These are phyloP conservation scores for Aphanomyces euteiches DNA, from an alignment of 352 stramenopile genomes.

Conservation along the genomic window DNA sequence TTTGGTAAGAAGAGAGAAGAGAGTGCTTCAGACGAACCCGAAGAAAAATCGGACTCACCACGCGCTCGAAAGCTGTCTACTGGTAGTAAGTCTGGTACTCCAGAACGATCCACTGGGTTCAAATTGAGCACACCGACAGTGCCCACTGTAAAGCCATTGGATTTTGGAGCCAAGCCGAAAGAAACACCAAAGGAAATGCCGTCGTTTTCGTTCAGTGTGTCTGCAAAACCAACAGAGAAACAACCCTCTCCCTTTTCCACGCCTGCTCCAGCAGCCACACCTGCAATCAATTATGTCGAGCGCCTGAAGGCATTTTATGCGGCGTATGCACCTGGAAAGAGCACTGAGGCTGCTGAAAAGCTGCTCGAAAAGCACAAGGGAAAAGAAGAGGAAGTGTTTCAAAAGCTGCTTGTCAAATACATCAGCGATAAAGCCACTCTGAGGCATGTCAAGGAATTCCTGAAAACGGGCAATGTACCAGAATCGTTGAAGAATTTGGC, in stretches of 20 bases:
- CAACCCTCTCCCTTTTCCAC: background rate
- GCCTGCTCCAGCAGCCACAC: background rate
- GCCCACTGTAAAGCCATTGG: background rate
- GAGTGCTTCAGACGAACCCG: background rate
- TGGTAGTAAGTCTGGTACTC: background rate
- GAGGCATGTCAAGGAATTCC: conserved; percentile 9
- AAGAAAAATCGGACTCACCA: conserved; percentile 5
- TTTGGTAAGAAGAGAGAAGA: background rate
- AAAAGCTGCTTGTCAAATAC: conserved; percentile 15
- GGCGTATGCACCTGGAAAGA: conserved; percentile 10
- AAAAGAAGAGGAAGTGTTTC: conserved; percentile 15
- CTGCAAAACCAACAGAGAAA: background rate
- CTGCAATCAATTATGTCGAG: conserved; percentile 7
- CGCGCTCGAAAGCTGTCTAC: conserved; percentile 23
- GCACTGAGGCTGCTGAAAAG: conserved; percentile 1
- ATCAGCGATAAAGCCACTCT: background rate
- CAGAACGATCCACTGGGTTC: background rate
- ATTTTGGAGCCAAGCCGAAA: conserved; percentile 15
- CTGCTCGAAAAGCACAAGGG: conserved; percentile 5
- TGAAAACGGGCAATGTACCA: background rate
- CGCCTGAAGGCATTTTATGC: conserved; percentile 19
- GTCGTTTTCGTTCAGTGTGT: background rate
- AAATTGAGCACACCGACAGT: background rate
- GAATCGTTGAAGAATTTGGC: background rate
- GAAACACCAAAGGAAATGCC: background rate